A percentile compares a stretch with the other conserved stretches of the same genome.
These are phyloP conservation scores for Phenoliferia sp. DNA, from an alignment of 1,284 basidiomycete genomes.

Conservation along the genomic window DNA sequence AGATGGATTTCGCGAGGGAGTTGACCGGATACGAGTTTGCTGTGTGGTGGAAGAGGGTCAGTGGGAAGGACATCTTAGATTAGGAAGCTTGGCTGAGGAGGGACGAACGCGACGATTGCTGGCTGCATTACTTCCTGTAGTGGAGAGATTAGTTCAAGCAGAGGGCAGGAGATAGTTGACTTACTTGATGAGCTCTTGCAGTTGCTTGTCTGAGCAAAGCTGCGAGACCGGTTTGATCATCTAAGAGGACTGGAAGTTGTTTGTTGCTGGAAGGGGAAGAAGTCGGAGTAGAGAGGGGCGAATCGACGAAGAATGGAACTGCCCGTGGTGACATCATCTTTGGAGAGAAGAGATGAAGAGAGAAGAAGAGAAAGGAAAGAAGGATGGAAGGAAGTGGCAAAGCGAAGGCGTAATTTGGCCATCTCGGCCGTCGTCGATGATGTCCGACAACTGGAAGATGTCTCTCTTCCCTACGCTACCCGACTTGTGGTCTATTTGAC, in stretches of 20 bases:
- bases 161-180: not conserved
- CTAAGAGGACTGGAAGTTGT: not conserved
- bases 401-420: not conserved
- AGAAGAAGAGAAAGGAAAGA: not conserved
- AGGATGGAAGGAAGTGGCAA: not conserved
- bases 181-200: not conserved
- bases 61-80: not conserved
- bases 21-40: constrained; percentile 6
- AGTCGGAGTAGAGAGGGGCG: not conserved
- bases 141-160: not conserved
- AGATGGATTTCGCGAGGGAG: constrained; percentile 2
- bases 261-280: not conserved
- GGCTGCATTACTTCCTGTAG: constrained; percentile 2
- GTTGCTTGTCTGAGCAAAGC: not conserved
- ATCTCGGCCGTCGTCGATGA: too few relatives aligned
- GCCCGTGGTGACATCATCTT: too few relatives aligned
- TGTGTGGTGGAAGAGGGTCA: not conserved
- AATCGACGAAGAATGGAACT: not conserved
- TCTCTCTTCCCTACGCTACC: too few relatives aligned
- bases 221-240: not conserved
- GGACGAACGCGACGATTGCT: not conserved
- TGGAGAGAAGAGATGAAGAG: not conserved
- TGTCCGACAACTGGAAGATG: too few relatives aligned
- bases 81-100: not conserved
- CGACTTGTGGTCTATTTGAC: too few relatives aligned